phyloP scores from a whole-genome alignment of 768 basidiomycete genomes.

The Mycena indigotica region DNA sequence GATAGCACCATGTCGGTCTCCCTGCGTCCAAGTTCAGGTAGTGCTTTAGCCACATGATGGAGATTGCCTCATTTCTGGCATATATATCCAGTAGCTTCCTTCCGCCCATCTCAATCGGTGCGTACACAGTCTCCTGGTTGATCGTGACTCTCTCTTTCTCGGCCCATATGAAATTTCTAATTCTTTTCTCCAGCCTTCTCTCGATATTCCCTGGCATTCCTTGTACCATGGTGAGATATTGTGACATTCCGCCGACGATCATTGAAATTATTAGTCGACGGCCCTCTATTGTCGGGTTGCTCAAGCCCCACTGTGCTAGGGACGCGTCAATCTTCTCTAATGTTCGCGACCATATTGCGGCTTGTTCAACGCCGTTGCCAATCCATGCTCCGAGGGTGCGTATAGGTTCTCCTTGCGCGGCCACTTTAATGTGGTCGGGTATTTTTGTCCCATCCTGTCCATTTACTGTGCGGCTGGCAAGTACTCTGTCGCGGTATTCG shows the following conservation, averaged over 20 bases:
- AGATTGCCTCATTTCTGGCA: conserved; percentile 19
- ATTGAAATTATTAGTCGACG: conserved; percentile 1
- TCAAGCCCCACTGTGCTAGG: background rate
- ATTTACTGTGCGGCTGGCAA: background rate
- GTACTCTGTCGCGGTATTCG: background rate
- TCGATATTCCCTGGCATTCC: conserved; percentile 23
- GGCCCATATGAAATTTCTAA: conserved; percentile 3
- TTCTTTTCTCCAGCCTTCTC: background rate
- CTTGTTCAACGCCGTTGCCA: background rate
- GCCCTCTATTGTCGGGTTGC: conserved; percentile 18
- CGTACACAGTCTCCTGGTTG: background rate
- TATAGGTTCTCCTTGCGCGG: background rate
- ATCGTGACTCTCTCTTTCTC: background rate
- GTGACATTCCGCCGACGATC: conserved; percentile 13
- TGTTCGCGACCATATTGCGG: background rate
- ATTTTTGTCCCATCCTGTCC: background rate
- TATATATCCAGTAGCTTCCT: conserved; percentile 1
- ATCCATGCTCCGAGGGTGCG: background rate
- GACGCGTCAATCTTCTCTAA: background rate
- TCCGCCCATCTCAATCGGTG: conserved; percentile 7
- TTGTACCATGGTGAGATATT: conserved; percentile 19
- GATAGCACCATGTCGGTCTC: background rate
- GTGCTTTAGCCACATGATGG: conserved; percentile 13
- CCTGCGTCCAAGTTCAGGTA: background rate
- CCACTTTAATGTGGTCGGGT: background rate